Evolutionary conservation across 1,139 yeast species (phyloP).

Genomic region (Hemisphaericaspora lyxosophila): DNA sequence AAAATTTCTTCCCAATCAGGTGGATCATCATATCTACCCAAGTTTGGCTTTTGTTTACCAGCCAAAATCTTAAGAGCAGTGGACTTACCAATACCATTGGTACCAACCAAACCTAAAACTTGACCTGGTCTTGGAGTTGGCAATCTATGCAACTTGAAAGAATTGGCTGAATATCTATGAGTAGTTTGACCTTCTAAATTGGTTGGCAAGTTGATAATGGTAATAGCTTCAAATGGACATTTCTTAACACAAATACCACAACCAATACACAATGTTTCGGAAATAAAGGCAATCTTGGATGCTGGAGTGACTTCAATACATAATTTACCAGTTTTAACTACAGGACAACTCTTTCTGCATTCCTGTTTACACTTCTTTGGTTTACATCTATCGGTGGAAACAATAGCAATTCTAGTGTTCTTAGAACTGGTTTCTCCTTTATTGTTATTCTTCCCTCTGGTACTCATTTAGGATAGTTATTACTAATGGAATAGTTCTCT

Average conservation of each 20-base stretch:
- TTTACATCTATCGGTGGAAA: slow-evolving; percentile 89
- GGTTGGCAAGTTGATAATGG: slow-evolving; percentile 92
- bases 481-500: too few species aligned
- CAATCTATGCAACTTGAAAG: slow-evolving; percentile 92
- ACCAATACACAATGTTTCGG: slow-evolving; percentile 96
- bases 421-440: slow-evolving; percentile 48
- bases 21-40: slow-evolving; percentile 91
- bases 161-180: slow-evolving; percentile 96
- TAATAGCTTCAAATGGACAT: slow-evolving; percentile 97
- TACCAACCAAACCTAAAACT: slow-evolving; percentile 94
- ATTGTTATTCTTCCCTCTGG: slow-evolving; percentile 17
- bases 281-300: slow-evolving; percentile 89
- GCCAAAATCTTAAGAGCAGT: slow-evolving; percentile 97
- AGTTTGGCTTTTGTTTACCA: slow-evolving; percentile 97
- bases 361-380: slow-evolving; percentile 98
- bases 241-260: slow-evolving; percentile 99
- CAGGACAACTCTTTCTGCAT: slow-evolving; percentile 96
- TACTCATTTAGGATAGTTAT: slow-evolving; percentile 11
- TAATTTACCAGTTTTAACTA: slow-evolving; percentile 92
- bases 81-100: slow-evolving; percentile 98
- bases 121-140: slow-evolving; percentile 99
- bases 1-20: slow-evolving; percentile 97
- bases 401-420: slow-evolving; percentile 89
- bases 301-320: slow-evolving; percentile 95
- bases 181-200: slow-evolving; percentile 90